Evolutionary conservation across 1,139 yeast species (phyloP), one percentile per base, ranked within the genome.

Genomic region (Geotrichum histeridarum): DNA sequence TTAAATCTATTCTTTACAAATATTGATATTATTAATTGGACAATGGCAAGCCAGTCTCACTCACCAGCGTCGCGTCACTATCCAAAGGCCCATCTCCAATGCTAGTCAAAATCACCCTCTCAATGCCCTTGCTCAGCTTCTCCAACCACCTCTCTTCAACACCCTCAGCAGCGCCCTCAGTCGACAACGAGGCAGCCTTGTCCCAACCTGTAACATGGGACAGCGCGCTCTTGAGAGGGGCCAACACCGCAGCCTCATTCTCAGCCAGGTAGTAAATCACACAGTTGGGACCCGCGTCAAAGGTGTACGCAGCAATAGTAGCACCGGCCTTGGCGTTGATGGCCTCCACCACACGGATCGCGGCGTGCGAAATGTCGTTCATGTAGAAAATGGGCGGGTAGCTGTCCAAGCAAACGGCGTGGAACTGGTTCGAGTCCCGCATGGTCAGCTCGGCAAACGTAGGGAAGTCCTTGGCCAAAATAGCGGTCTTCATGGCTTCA

Each of bases 261-360:
- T 82, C 76, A 62, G 79, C 78, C 67, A 85, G 82, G 69, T 91
- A 93, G 75, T 93, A 93, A 59, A 93, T 80, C 50, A 93, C 99
- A 12, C 97, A 96, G 73, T 93, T 93, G 69, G 99, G 99, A 66
- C 99, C 99, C 41, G 99, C 99, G 70, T 93, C 99, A 67, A 86
- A 93, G 2, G 99, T 94, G 72, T 93, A 93, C 38, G 98, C 98
- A 27, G 96, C 97, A 54, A 90, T 77, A 15, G 78, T 78, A 63
- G 78, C 76, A 51, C 86, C 86, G 4, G 75, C 75, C 9, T 60
- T 61, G 60, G 77, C 83, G 68, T 93, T 93, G 69, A 93, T 81
- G 56, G 77, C 75, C 70, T 93, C 95, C 38, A 91, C 80, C 56
- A 90, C 76, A 64, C 86, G 87, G 63, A 94, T 87, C 67, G 91